Evolutionary conservation across 2,329 filamentous ascomycete species (phyloP), one percentile per base, ranked within the genome.

Genomic region (Sphaerostilbella broomeana): DNA sequence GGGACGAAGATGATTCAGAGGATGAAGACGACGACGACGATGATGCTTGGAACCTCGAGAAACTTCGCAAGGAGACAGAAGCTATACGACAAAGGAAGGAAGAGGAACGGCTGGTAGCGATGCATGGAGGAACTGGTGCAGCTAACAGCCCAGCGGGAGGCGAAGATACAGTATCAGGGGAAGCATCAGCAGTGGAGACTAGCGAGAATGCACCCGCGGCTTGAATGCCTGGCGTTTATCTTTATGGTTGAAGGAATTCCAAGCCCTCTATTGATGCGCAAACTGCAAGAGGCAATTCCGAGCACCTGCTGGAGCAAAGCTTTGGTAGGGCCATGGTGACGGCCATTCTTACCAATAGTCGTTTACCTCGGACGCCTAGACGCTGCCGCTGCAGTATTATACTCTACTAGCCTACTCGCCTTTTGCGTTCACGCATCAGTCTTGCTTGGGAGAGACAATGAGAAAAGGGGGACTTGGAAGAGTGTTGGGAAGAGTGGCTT

Each of bases 51-150:
- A 94, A 95, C 56, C 64, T 95, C 52, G 81, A 87, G 53, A 86
- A 81, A 45, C 65, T 97, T 59, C 77, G 92, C 44, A 71, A 73
- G 54, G 89, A 97, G 70, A 98, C 92, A 0, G 86, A 95, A 59
- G 77, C 75, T 3, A 58, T 90, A 20, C 72, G 80, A 35, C 72
- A 79, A 47, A 73, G 72, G 68, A 89, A 84, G 61, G 90, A 95
- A 62, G 82, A 87, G 51, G 86, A 94, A 27, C 69, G 77, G 16
- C 44, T 81, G 49, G 54, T 57, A 16, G 47, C 53, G 10, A 36
- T 58, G 18, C 55, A 63, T 35, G 63, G 45, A 44, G 34, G 29
- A 15, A 31, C 35, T n/a, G 31, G 37, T 8, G 33, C 19, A n/a
- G 18, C 12, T 20, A 35, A 38, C 11, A 34, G 16, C 27, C 42